These are phyloP conservation scores for Coprinopsis marcescibilis DNA, from an alignment of 768 basidiomycete genomes.

Conservation along the genomic window DNA sequence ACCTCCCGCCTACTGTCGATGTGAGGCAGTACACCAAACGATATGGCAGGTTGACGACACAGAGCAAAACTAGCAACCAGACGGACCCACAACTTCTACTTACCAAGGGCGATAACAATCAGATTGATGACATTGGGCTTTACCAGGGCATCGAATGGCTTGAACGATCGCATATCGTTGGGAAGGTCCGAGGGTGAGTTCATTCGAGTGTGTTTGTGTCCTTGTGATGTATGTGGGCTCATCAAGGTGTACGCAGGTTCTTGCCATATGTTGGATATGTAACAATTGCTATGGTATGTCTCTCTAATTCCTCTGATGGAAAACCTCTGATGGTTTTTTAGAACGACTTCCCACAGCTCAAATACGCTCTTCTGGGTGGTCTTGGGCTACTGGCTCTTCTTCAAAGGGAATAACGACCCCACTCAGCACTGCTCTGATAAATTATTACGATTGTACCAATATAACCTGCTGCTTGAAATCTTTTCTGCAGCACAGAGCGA, in stretches of 20 bases:
- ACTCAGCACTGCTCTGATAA: too few relatives aligned
- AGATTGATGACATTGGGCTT: constrained; percentile 77
- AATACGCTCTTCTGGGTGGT: constrained; percentile 82
- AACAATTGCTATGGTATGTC: constrained; percentile 88
- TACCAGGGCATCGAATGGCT: constrained; percentile 88
- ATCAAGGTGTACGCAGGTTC: constrained; percentile 74
- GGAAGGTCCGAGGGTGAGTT: constrained; percentile 92
- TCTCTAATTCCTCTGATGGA: not conserved
- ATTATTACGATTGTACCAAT: too few relatives aligned
- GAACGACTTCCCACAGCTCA: constrained; percentile 96
- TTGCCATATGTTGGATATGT: constrained; percentile 94
- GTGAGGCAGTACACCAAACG: constrained; percentile 15
- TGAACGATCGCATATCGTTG: constrained; percentile 83
- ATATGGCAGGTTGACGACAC: constrained; percentile 2
- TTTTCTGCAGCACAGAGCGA: too few relatives aligned
- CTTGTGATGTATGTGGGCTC: not conserved
- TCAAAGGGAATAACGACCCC: constrained; percentile 83
- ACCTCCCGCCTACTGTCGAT: constrained; percentile 39
- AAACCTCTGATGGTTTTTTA: constrained; percentile 25
- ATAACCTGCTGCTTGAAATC: too few relatives aligned
- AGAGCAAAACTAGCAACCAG: not conserved
- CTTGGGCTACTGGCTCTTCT: constrained; percentile 79
- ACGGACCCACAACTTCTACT: constrained; percentile 59
- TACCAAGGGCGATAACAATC: constrained; percentile 98
- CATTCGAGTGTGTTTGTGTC: not conserved